phyloP scores from a whole-genome alignment of 768 basidiomycete species.

The Tricholoma bakamatsutake region DNA sequence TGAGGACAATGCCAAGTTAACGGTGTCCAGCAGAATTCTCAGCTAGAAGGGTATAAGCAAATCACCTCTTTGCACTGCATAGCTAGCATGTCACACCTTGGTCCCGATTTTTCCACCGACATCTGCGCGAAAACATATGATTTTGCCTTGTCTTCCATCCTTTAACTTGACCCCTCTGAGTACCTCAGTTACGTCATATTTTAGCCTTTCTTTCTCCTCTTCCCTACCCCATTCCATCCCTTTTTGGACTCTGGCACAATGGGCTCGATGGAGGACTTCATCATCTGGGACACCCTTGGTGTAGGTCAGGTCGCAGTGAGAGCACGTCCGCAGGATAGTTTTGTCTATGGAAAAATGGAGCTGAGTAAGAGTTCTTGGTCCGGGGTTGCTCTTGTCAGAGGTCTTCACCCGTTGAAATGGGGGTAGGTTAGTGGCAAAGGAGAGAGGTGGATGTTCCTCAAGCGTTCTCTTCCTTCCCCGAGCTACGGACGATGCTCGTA shows the following conservation, averaged over 20 bases:
- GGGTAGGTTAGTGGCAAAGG: conserved; percentile 26
- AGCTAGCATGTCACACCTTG: conserved; percentile 46
- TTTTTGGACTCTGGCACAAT: conserved; percentile 69
- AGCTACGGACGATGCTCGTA: conserved; percentile 24
- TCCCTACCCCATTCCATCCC: conserved; percentile 87
- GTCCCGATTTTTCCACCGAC: conserved; percentile 64
- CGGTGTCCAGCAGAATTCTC: conserved; percentile 59
- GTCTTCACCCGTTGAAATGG: conserved; percentile 30
- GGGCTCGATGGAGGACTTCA: conserved; percentile 65
- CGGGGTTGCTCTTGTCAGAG: conserved; percentile 12
- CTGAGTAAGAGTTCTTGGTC: conserved; percentile 58
- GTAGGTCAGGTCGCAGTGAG: conserved; percentile 66
- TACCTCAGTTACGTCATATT: conserved; percentile 51
- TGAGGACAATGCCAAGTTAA: conserved; percentile 68
- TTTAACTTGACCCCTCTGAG: conserved; percentile 47
- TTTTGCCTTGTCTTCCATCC: conserved; percentile 57
- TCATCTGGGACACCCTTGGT: conserved; percentile 78
- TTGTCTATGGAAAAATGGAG: conserved; percentile 74
- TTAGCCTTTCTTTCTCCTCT: conserved; percentile 59
- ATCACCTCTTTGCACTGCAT: not conserved
- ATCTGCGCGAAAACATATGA: conserved; percentile 63
- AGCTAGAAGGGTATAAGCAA: conserved; percentile 36
- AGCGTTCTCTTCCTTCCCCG: conserved; percentile 32
- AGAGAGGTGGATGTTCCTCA: conserved; percentile 12
- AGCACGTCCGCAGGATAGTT: conserved; percentile 59